Conservation (phyloP, 345 rosid genomes). For the Sisymbrium altissimum region DNA sequence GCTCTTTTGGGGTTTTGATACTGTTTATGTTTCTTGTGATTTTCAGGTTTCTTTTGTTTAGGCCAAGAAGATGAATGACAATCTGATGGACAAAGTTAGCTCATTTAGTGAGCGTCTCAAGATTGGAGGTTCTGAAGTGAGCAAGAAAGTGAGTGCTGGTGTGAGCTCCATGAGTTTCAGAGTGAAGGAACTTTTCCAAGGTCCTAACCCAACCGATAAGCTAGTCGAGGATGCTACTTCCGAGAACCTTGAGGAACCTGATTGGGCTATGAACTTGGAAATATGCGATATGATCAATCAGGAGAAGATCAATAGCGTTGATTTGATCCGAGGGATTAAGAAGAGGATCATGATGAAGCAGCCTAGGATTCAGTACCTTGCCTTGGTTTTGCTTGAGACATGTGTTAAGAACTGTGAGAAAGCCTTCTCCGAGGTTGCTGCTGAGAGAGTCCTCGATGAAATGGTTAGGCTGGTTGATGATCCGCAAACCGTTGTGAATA, state of each 20-base stretch:
- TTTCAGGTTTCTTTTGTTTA: conserved; percentile 3
- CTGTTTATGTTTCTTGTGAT: background rate
- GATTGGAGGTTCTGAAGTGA: conserved; percentile 84
- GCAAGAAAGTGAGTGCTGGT: conserved; percentile 69
- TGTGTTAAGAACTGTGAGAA: conserved; percentile 91
- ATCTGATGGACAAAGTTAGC: conserved; percentile 83
- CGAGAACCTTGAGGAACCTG: conserved; percentile 80
- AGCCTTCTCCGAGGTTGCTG: conserved; percentile 93
- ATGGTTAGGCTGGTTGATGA: conserved; percentile 94
- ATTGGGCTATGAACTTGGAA: conserved; percentile 90
- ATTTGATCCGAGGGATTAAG: conserved; percentile 77
- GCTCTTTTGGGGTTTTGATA: background rate
- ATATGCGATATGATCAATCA: conserved; percentile 90
- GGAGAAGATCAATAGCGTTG: conserved; percentile 72
- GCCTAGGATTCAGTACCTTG: conserved; percentile 78
- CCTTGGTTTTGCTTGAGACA: conserved; percentile 85
- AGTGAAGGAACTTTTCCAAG: conserved; percentile 88
- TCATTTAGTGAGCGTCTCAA: conserved; percentile 87
- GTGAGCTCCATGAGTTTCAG: conserved; percentile 92
- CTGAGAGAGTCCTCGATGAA: conserved; percentile 94
- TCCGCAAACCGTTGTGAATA: conserved; percentile 85
- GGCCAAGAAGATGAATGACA: conserved; percentile 60
- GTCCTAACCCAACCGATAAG: conserved; percentile 80
- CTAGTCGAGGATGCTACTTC: conserved; percentile 86
- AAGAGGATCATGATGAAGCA: conserved; percentile 71